Percentiles rank a stretch among this genome's conserved stretches.
Evolutionary conservation across 805 yeast genomes (phyloP).

Genomic region (Spathaspora hagerdaliae): DNA sequence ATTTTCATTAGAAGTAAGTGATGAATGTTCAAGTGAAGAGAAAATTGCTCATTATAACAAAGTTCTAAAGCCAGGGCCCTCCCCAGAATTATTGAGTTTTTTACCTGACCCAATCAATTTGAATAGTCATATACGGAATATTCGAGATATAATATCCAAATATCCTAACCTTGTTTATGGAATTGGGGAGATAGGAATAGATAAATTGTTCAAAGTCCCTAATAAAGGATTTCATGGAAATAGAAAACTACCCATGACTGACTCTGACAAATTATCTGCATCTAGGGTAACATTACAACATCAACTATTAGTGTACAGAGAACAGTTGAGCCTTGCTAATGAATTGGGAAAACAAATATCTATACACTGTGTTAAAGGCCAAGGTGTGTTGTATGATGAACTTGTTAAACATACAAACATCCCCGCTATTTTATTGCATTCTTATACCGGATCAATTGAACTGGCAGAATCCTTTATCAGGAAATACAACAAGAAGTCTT

Average conservation of each 20-base stretch:
- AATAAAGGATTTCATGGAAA: slow-evolving; percentile 50
- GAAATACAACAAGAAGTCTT: slow-evolving; percentile 17
- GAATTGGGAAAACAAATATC: slow-evolving; percentile 52
- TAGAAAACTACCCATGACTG: slow-evolving; percentile 7
- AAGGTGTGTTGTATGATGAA: slow-evolving; percentile 53
- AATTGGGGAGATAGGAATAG: slow-evolving; percentile 92
- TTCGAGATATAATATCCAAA: slow-evolving; percentile 21
- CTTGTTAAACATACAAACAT: slow-evolving; percentile 21
- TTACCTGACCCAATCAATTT: slow-evolving; percentile 64
- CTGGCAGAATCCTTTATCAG: slow-evolving; percentile 51
- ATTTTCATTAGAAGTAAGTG: slow-evolving; percentile 29
- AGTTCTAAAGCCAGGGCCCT: slow-evolving; percentile 44
- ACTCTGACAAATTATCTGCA: slow-evolving; percentile 23
- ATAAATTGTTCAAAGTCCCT: slow-evolving; percentile 70
- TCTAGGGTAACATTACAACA: slow-evolving; percentile 61
- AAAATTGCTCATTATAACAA: slow-evolving; percentile 54
- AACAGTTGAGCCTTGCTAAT: slow-evolving; percentile 54
- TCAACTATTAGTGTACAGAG: slow-evolving; percentile 51
- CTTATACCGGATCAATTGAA: slow-evolving; percentile 80
- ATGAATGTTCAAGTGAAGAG: slow-evolving; percentile 6
- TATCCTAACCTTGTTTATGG: slow-evolving; percentile 22
- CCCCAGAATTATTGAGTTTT: slow-evolving; percentile 31
- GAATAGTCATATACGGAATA: slow-evolving; percentile 22
- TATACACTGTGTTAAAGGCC: slow-evolving; percentile 81
- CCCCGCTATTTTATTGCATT: slow-evolving; percentile 63